Percentiles rank a stretch among this genome's conserved stretches.
phyloP scores from a whole-genome alignment of 1,284 basidiomycete species.

The Ceratobasidium sp. region DNA sequence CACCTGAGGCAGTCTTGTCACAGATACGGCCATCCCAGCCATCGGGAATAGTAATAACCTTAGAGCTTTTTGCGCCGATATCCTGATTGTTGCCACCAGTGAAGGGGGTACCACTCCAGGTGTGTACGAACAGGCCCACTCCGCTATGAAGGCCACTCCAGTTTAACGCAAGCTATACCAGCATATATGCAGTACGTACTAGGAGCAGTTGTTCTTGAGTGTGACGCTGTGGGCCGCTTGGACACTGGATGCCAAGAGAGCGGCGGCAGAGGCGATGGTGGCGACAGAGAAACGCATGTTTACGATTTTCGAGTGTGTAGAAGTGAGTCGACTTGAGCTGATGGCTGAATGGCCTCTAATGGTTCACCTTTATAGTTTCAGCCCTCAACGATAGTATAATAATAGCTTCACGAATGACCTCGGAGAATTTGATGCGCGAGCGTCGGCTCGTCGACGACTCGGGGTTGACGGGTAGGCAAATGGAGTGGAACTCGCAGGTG shows the following conservation, averaged over 20 bases:
- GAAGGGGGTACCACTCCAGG: conserved; percentile 35
- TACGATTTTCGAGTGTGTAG: background rate
- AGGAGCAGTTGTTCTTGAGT: conserved; percentile 38
- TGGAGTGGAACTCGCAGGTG: background rate
- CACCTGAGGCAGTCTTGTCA: conserved; percentile 39
- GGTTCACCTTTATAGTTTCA: background rate
- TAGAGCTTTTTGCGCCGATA: conserved; percentile 27
- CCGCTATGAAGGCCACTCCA: no score
- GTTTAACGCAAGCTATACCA: background rate
- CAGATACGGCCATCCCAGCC: conserved; percentile 48
- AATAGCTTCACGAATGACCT: background rate
- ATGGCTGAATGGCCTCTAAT: background rate
- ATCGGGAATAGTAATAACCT: conserved; percentile 29
- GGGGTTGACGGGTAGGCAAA: background rate
- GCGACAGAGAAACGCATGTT: conserved; percentile 26
- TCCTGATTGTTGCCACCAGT: conserved; percentile 7
- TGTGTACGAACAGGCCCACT: conserved; percentile 21
- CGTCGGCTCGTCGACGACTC: background rate
- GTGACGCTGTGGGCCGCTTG: conserved; percentile 25
- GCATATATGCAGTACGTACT: background rate
- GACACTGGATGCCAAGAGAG: conserved; percentile 24
- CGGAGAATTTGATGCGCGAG: background rate
- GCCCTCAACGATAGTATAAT: background rate
- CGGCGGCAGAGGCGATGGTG: conserved; percentile 7
- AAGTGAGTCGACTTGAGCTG: background rate